Percentiles rank a stretch among this genome's conserved stretches.
These are phyloP conservation scores for Imleria badia DNA, from an alignment of 768 basidiomycete genomes.

Conservation along the genomic window DNA sequence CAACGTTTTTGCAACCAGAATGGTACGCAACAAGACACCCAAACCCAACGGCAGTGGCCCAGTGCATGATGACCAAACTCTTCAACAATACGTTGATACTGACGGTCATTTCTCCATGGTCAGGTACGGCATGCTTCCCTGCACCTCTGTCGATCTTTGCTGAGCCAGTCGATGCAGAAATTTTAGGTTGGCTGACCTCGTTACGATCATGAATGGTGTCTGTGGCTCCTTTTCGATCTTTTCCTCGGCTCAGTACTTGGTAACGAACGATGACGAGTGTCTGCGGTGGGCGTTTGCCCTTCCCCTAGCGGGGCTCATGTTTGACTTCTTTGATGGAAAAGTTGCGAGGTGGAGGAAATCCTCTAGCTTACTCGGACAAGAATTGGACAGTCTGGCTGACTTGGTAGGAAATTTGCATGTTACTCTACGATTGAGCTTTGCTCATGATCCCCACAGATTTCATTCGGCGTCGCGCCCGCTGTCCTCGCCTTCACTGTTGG, in stretches of 20 bases:
- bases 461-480: conserved; percentile 97
- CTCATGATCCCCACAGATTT: conserved; percentile 58
- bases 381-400: conserved; percentile 95
- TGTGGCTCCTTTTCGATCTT: conserved; percentile 97
- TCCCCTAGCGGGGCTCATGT: conserved; percentile 92
- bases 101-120: conserved; percentile 98
- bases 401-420: conserved; percentile 53
- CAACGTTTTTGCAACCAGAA: conserved; percentile 9
- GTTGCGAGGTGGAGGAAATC: conserved; percentile 97
- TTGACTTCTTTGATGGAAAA: conserved; percentile 97
- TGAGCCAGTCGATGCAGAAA: conserved; percentile 55
- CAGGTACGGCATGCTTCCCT: conserved; percentile 52
- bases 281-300: conserved; percentile 85
- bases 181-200: conserved; percentile 95
- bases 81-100: conserved; percentile 84
- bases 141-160: conserved; percentile 15
- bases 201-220: conserved; percentile 98
- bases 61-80: conserved; percentile 33
- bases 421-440: conserved; percentile 2
- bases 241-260: conserved; percentile 85
- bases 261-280: conserved; percentile 74
- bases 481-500: conserved; percentile 89
- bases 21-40: conserved; percentile 32
- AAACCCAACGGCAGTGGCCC: conserved; percentile 18
- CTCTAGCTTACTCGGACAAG: conserved; percentile 94